These are phyloP conservation scores for Lactarius sanguifluus DNA, from an alignment of 768 basidiomycete genomes.

Conservation along the genomic window DNA sequence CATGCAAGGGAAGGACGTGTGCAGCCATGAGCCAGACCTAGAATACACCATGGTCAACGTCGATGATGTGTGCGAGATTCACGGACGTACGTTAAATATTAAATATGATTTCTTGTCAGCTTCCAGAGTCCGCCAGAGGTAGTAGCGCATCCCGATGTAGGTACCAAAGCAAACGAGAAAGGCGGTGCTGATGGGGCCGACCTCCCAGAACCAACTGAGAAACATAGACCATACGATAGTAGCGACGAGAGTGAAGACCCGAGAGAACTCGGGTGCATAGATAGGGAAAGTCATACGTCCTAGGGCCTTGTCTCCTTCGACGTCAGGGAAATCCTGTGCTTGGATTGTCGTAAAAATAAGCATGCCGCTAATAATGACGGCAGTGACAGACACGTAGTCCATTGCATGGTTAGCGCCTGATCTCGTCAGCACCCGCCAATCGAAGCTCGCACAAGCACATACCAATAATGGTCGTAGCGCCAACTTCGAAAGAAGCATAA, in stretches of 20 bases:
- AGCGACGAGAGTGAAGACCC: constrained; percentile 30
- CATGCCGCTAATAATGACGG: constrained; percentile 29
- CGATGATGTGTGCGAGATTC: constrained; percentile 19
- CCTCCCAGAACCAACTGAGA: constrained; percentile 30
- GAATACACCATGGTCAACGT: constrained; percentile 18
- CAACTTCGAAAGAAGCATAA: constrained; percentile 32
- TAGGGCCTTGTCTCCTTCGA: constrained; percentile 30
- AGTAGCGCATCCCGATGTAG: constrained; percentile 30
- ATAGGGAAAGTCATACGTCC: constrained; percentile 33
- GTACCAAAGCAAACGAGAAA: constrained; percentile 28
- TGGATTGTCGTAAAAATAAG: constrained; percentile 33
- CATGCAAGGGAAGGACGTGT: constrained; percentile 28
- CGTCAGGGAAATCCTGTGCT: constrained; percentile 34
- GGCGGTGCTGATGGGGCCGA: constrained; percentile 27
- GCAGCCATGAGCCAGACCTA: constrained; percentile 30
- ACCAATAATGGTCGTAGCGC: constrained; percentile 29
- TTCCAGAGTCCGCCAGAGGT: constrained; percentile 26
- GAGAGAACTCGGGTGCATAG: constrained; percentile 30
- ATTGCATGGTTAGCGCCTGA: constrained; percentile 23
- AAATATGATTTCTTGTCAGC: constrained; percentile 30
- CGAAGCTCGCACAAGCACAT: constrained; percentile 17
- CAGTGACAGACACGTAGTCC: constrained; percentile 29
- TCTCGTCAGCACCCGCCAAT: constrained; percentile 23
- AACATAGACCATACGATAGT: constrained; percentile 31
- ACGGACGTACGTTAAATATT: constrained; percentile 32